Base-by-base conservation (phyloP, 176 grass and related monocot genomes). In the Oryza longistaminata region DNA sequence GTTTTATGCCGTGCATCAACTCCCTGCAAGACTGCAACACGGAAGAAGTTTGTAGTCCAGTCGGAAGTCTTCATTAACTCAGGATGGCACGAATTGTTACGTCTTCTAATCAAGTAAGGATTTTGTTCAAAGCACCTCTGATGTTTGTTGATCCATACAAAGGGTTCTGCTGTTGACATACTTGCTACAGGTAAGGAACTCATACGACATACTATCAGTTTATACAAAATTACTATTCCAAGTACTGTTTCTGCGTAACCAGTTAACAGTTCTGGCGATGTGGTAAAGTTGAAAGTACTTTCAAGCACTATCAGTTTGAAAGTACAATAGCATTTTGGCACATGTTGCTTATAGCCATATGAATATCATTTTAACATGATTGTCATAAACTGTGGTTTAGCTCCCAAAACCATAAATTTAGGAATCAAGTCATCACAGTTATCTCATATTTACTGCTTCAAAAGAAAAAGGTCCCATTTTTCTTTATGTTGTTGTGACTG, bases 31-130 rank as follows among this genome's bases (percentile, higher is more conserved):
- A 40, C 40, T 15, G 70, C 70, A 46, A 25, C n/a, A 70, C 40
- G 68, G 17, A 73, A 73, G 70, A 73, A 73, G 55, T 73, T 46
- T 43, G 5, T 44, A 44, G 11, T 44, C 39, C 39, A 45, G 39
- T 14, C 40, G 5, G 24, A 71, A 44, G 39, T 72, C n/a, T 72
- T 72, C 39, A 45, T 72, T 44, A 45, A 46, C 70, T 46, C 12
- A 45, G 70, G 22, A 83, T 74, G 19, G 11, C 22, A 74, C 55
- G 34, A 34, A 83, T 11, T 65, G 39, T 83, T 14, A 73, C 7
- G 39, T 72, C 13, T 31, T 70, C 15, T 52, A 31, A 71, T 13
- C 53, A 72, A 68, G n/a, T 4, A 43, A 58, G n/a, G 37, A 9
- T 22, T 22, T 26, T 26, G n/a, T 16, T 48, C 44, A 16, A 73